A percentile compares a stretch with the other conserved stretches of the same genome.
These are phyloP conservation scores for Globisporangium carolinianum DNA, from an alignment of 352 stramenopile genomes.

Conservation along the genomic window DNA sequence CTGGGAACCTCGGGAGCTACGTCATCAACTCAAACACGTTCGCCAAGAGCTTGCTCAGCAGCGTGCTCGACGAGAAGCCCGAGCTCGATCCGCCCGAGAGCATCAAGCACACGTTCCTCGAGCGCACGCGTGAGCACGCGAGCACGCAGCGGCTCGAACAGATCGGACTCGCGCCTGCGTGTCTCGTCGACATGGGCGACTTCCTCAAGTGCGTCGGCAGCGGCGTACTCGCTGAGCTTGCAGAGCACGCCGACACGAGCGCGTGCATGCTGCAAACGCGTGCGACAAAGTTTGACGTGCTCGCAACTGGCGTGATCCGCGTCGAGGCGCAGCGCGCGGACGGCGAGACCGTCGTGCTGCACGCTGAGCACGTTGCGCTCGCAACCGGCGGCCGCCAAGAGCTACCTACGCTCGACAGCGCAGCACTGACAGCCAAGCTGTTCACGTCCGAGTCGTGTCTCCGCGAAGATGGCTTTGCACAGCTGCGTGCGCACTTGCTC, in stretches of 20 bases:
- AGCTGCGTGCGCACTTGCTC: slow-evolving; percentile 38
- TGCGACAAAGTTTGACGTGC: slow-evolving; percentile 36
- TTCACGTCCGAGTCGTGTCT: slow-evolving; percentile 65
- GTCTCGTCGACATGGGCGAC: slow-evolving; percentile 52
- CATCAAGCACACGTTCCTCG: slow-evolving; percentile 69
- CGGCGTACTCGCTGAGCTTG: slow-evolving; percentile 39
- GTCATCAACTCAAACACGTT: slow-evolving; percentile 87
- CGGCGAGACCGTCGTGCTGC: slow-evolving; percentile 28
- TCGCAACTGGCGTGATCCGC: slow-evolving; percentile 40
- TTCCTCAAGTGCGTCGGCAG: slow-evolving; percentile 57
- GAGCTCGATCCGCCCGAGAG: slow-evolving; percentile 69
- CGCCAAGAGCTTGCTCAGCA: slow-evolving; percentile 58
- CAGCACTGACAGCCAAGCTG: slow-evolving; percentile 39
- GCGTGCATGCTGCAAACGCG: slow-evolving; percentile 45
- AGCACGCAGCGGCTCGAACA: slow-evolving; percentile 49
- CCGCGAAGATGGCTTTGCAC: slow-evolving; percentile 47
- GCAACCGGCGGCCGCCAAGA: slow-evolving; percentile 63
- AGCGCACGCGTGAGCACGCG: slow-evolving; percentile 38
- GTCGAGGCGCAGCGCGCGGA: slow-evolving; percentile 26
- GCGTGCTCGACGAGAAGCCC: slow-evolving; percentile 71
- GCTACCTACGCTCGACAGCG: slow-evolving; percentile 26
- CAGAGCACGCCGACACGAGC: slow-evolving; percentile 27
- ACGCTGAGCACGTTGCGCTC: slow-evolving; percentile 59
- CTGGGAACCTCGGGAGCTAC: slow-evolving; percentile 66
- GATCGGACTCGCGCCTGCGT: slow-evolving; percentile 38